Conservation (phyloP, 192 early-diverging fungal species). For the Backusella morwellensis region DNA sequence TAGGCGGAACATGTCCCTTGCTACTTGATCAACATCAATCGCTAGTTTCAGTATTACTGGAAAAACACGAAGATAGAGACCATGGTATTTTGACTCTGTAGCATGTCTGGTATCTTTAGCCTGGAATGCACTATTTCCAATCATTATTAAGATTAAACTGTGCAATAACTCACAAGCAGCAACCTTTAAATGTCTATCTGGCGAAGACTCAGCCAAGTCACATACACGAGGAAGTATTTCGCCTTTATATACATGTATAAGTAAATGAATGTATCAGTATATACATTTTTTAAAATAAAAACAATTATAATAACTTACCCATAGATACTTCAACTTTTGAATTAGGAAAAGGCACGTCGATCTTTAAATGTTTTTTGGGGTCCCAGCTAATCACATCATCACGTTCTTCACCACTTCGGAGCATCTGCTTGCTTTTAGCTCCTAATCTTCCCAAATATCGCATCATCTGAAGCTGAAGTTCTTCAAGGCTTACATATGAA, state of each 20-base stretch:
- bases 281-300: neutral
- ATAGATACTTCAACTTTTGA: slow-evolving; percentile 60
- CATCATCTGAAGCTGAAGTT: slow-evolving; percentile 60
- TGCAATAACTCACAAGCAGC: slow-evolving; percentile 75
- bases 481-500: slow-evolving; percentile 7
- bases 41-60: slow-evolving; percentile 69
- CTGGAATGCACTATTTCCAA: slow-evolving; percentile 62
- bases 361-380: slow-evolving; percentile 51
- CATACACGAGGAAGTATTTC: slow-evolving; percentile 75
- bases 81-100: slow-evolving; percentile 57
- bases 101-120: slow-evolving; percentile 41
- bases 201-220: slow-evolving; percentile 70
- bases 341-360: slow-evolving; percentile 69
- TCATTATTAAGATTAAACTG: slow-evolving; percentile 68
- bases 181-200: slow-evolving; percentile 72
- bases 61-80: slow-evolving; percentile 64
- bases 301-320: slow-evolving; percentile 43
- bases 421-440: slow-evolving; percentile 48
- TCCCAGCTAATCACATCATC: slow-evolving; percentile 64
- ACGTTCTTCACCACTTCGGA: neutral
- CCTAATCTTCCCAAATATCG: slow-evolving; percentile 65
- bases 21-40: slow-evolving; percentile 68
- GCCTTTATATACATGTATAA: slow-evolving; percentile 42
- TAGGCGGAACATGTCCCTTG: slow-evolving; percentile 64
- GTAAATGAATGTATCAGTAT: neutral